These are phyloP conservation scores for Backusella luteola DNA, from an alignment of 192 early-diverging fungal species.

Conservation along the genomic window DNA sequence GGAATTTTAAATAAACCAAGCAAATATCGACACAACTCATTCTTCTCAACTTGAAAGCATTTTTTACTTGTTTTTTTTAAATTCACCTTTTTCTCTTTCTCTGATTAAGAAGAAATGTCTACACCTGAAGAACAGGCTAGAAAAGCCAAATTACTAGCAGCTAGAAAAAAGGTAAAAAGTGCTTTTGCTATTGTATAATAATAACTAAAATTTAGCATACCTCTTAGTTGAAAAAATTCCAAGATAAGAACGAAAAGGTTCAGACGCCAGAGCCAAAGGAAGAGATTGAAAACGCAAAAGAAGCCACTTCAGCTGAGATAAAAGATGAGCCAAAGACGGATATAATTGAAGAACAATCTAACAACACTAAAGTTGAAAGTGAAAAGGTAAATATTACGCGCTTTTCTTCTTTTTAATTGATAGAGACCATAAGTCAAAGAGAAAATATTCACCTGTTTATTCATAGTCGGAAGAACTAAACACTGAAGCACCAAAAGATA, in stretches of 20 bases:
- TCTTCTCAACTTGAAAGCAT: background rate
- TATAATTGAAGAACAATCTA: background rate
- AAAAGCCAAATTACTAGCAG: conserved; percentile 29
- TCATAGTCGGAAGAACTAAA: background rate
- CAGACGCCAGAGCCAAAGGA: background rate
- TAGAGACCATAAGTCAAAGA: background rate
- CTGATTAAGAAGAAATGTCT: background rate
- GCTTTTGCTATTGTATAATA: background rate
- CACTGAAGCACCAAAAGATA: too few species aligned
- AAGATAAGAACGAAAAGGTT: conserved; percentile 9
- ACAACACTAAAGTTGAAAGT: background rate
- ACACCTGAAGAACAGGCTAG: conserved; percentile 22
- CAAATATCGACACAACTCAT: background rate
- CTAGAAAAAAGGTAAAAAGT: conserved; percentile 25
- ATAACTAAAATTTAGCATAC: background rate
- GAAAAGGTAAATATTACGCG: background rate
- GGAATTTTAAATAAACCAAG: background rate
- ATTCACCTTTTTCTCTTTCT: too few species aligned
- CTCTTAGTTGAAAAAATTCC: conserved; percentile 21
- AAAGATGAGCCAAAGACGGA: background rate
- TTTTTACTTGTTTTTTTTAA: background rate
- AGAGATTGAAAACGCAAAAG: background rate
- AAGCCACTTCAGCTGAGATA: background rate
- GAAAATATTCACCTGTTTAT: background rate
- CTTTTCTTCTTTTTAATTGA: background rate